These are phyloP conservation scores for Aquilaria yunnanensis DNA, from an alignment of 345 rosid genomes.

Conservation along the genomic window DNA sequence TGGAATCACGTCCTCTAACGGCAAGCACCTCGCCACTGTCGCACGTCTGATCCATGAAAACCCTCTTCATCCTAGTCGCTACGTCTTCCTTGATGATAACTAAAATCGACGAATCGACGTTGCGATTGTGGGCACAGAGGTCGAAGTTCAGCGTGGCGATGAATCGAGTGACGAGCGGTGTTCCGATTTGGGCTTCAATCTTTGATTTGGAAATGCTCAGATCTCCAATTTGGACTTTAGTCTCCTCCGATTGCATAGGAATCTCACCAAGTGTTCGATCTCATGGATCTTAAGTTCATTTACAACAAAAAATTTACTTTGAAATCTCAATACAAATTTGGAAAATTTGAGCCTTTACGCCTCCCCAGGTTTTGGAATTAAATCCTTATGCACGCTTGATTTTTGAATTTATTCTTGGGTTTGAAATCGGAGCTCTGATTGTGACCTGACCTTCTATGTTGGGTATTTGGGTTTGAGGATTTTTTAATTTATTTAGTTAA, in stretches of 20 bases:
- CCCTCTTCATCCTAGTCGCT: constrained; percentile 59
- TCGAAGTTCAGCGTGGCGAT: constrained; percentile 56
- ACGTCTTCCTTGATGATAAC: constrained; percentile 52
- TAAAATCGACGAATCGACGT: constrained; percentile 10
- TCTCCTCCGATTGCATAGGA: constrained; percentile 30
- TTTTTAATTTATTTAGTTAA: too few relatives aligned
- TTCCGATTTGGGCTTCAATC: background rate
- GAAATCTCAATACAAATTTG: constrained; percentile 26
- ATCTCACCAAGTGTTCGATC: constrained; percentile 39
- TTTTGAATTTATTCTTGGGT: too few relatives aligned
- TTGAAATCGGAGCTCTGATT: too few relatives aligned
- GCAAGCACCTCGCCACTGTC: constrained; percentile 60
- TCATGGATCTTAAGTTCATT: constrained; percentile 69
- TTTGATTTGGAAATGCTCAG: constrained; percentile 1
- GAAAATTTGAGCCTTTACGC: constrained; percentile 36
- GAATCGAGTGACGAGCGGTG: constrained; percentile 77
- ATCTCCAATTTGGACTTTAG: constrained; percentile 26
- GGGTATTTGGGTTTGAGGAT: too few relatives aligned
- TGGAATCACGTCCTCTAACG: constrained; percentile 41
- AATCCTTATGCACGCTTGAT: too few relatives aligned
- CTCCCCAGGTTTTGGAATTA: constrained; percentile 17
- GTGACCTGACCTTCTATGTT: too few relatives aligned
- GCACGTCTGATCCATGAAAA: constrained; percentile 72
- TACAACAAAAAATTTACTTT: constrained; percentile 32
- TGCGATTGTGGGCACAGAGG: constrained; percentile 78